These are phyloP conservation scores for Thinopyrum obtusiflorum DNA, from an alignment of 202 grass and related monocot genomes.

Conservation along the genomic window DNA sequence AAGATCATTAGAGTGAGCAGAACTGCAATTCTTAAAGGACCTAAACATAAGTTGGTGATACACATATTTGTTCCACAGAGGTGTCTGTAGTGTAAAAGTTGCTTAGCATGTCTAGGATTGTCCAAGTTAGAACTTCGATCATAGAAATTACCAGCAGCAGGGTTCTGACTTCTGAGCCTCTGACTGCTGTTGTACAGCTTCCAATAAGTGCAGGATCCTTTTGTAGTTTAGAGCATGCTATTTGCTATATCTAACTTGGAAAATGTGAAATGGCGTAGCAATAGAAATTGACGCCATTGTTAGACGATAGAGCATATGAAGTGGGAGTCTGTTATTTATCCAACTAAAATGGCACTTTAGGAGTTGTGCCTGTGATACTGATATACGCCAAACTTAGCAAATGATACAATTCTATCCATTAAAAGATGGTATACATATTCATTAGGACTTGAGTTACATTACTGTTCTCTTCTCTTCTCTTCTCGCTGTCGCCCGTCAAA, in stretches of 20 bases:
- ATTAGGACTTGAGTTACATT: neutral
- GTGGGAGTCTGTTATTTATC: neutral
- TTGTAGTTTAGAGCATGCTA: neutral
- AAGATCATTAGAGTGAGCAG: conserved; percentile 67
- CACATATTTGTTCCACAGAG: neutral
- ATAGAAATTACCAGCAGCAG: neutral
- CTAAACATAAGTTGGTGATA: neutral
- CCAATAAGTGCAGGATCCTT: neutral
- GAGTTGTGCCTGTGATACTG: neutral
- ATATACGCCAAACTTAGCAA: neutral
- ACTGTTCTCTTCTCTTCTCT: too few relatives aligned
- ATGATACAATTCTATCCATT: neutral
- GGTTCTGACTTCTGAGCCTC: neutral
- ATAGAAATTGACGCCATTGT: neutral
- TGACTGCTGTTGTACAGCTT: neutral
- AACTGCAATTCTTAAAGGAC: neutral
- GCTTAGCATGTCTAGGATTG: neutral
- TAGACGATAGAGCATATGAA: neutral
- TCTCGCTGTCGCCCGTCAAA: too few relatives aligned
- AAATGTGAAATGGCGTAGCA: neutral
- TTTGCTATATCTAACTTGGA: conserved; percentile 1
- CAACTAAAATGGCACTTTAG: neutral
- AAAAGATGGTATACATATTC: neutral
- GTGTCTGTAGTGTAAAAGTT: neutral
- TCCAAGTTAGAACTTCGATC: neutral